Evolutionary conservation across 2,329 filamentous ascomycete genomes (phyloP), one percentile per base, ranked within the genome.

Genomic region (Ophiostoma angusticollis): DNA sequence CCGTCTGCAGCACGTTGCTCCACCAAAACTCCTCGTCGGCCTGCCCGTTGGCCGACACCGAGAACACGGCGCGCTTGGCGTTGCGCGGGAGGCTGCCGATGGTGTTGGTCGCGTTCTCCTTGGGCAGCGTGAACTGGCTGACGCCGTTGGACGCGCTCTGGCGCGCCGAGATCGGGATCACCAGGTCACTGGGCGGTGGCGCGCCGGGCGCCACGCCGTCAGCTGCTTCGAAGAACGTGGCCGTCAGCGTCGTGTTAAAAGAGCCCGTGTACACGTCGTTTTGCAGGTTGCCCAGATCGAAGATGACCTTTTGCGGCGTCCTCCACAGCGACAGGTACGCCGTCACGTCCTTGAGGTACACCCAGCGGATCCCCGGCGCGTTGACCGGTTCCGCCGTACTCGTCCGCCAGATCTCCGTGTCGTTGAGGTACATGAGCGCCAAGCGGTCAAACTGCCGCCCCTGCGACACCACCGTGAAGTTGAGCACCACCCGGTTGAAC

Each of bases 21-120:
- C 81, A 91, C 83, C 84, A 93, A 51, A 89, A 89, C 54, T 93
- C 84, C 59, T 91, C 84, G 13, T 67, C 60, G 0, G 69, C 68
- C 54, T 91, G 84, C 1, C 82, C 84, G 47, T 78, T 84, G 13
- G 84, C 81, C 8, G 80, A 75, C n/a, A 91, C 67, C 0, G 80
- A 76, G 40, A 89, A 73, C 8, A 86, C 71, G 14, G 84, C 84
- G 41, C 78, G 74, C 38, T 72, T 70, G 16, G 68, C 67, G 50
- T 84, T 80, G 35, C 60, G 64, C 2, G 84, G 84, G 31, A 93
- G 64, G n/a, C 47, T 24, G 23, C 13, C 40, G 30, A 85, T 56
- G 0, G 62, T 64, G 45, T 70, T 72, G 1, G 66, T 67, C 1
- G 80, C 78, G 41, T 67, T 70, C 41, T 80, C 65, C 0, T 61